Conservation (phyloP, 2,329 filamentous ascomycete genomes). For the Cercospora sojina region DNA sequence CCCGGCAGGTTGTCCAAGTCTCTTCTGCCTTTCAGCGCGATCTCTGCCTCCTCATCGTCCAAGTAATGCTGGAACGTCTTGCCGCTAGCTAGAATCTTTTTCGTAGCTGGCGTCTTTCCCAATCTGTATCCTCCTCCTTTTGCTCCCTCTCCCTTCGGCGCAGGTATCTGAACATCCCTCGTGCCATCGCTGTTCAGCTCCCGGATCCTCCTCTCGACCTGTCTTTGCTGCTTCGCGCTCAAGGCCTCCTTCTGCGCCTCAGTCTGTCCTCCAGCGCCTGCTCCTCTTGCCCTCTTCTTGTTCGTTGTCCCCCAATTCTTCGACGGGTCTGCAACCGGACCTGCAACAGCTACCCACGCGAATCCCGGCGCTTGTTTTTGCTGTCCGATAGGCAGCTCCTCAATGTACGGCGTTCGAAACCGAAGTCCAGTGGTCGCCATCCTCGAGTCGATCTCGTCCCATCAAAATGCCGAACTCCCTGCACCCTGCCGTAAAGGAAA, state of each 20-base stretch:
- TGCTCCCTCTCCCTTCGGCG: constrained; percentile 54
- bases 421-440: constrained; percentile 29
- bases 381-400: constrained; percentile 70
- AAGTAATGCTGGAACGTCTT: constrained; percentile 83
- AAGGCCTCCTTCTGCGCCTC: constrained; percentile 57
- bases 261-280: constrained; percentile 39
- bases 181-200: constrained; percentile 73
- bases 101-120: constrained; percentile 67
- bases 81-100: constrained; percentile 74
- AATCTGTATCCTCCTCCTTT: constrained; percentile 42
- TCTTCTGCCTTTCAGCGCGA: constrained; percentile 38
- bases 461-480: background rate
- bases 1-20: constrained; percentile 25
- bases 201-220: constrained; percentile 76
- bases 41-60: constrained; percentile 70
- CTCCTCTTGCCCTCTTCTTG: constrained; percentile 69
- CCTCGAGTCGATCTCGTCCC: constrained; percentile 2
- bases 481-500: background rate
- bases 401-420: constrained; percentile 66
- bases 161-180: constrained; percentile 60
- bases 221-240: constrained; percentile 77
- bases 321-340: constrained; percentile 57
- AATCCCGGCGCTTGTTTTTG: constrained; percentile 75
- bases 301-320: constrained; percentile 43
- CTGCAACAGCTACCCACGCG: constrained; percentile 82